Evolutionary conservation across 129 eudicot species (phyloP), one percentile per base, ranked within the genome.

Genomic region (Oenanthe sinensis): DNA sequence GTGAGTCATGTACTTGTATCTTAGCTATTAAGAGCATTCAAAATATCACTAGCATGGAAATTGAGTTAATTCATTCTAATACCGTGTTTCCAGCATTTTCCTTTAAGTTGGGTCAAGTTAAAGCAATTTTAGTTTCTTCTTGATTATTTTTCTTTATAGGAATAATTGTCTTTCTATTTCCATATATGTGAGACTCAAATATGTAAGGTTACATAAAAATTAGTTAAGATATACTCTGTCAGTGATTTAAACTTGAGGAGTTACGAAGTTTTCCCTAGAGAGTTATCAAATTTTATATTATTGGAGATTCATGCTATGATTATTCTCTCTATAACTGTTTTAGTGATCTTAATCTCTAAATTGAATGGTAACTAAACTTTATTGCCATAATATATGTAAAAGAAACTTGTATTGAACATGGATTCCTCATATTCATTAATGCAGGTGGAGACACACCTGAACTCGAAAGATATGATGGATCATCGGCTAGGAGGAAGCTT

Each of bases 381-480:
- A 6, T 7, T 62, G 58, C 44, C 45, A 71, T 22, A 40, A 7
- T 20, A 71, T 11, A 20, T 72, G 43, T 70, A 36, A 68, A 26
- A 15, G 42, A 67, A 16, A 52, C 73, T 78, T 33, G 36, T 20
- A 44, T 14, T 42, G 22, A 9, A 11, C 19, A 72, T 22, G n/a
- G 52, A 24, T 72, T 19, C 33, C 28, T 71, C 37, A 43, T 40
- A 72, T 72, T n/a, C 37, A 24, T 73, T 60, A 52, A 19, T 77
- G 26, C 55, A 87, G 91, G 81, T 82, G 67, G 81, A 87, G 74
- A 79, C 71, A 6, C 83, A 73, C 37, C 79, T 85, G 80, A 87
- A 71, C 50, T 74, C 80, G 44, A 76, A 85, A 3, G 48, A 75
- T 30, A 50, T 87, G 50, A 79, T 82, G 46, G 91, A 85, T 67